Conservation (phyloP, 2,329 filamentous ascomycete species). For the Rhexocercosporidium sp. region DNA sequence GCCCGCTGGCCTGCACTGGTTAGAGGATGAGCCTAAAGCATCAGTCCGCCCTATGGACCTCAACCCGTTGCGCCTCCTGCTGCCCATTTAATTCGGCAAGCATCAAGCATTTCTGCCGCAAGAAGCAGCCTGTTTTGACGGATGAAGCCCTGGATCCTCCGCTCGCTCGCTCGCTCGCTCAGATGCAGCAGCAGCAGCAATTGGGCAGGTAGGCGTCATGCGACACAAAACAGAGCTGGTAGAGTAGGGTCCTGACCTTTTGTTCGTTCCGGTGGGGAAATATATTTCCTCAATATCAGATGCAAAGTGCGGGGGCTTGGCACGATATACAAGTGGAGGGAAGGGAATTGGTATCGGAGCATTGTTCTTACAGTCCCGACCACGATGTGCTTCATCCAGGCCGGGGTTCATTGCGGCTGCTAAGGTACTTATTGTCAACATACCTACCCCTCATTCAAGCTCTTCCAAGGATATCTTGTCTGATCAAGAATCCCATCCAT, state of each 20-base stretch:
- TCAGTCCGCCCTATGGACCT: slow-evolving; percentile 4
- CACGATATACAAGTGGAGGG: slow-evolving; percentile 15
- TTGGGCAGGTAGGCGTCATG: slow-evolving; percentile 25
- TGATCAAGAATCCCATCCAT: neutral
- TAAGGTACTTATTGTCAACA: slow-evolving; percentile 3
- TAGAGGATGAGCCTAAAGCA: slow-evolving; percentile 30
- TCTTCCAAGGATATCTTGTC: slow-evolving; percentile 15
- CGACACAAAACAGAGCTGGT: slow-evolving; percentile 23
- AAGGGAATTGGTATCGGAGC: slow-evolving; percentile 5
- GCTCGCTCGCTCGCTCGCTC: slow-evolving; percentile 3
- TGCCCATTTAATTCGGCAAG: slow-evolving; percentile 8
- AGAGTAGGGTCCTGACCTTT: neutral
- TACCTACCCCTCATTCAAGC: slow-evolving; percentile 14
- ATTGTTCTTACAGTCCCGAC: slow-evolving; percentile 9
- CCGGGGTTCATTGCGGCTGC: slow-evolving; percentile 6
- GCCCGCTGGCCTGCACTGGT: slow-evolving; percentile 3
- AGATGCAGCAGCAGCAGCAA: neutral
- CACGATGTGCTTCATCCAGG: neutral
- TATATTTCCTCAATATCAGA: slow-evolving; percentile 25
- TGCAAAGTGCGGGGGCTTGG: slow-evolving; percentile 22
- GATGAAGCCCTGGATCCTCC: slow-evolving; percentile 30
- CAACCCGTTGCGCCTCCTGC: neutral
- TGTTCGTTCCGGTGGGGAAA: slow-evolving; percentile 10
- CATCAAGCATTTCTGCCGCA: slow-evolving; percentile 16
- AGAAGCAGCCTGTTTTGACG: slow-evolving; percentile 30